Evolutionary conservation across 805 yeast species (phyloP), one percentile per base, ranked within the genome.

Genomic region (Ogataea methylovora): DNA sequence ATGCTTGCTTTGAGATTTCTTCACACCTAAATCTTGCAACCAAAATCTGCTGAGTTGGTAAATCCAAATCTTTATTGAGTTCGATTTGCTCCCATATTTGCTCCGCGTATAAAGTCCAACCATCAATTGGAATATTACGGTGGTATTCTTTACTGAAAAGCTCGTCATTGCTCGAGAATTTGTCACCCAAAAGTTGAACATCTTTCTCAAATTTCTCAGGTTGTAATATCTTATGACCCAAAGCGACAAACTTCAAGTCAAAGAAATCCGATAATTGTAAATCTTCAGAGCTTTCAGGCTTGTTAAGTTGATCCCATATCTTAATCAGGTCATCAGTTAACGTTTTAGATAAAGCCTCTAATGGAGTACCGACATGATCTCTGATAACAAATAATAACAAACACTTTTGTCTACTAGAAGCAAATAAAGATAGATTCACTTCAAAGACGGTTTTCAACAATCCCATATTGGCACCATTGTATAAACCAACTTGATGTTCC

Each of bases 401-500:
- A 27, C 84, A 79, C 48, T 81, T 65, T 40, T 57, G 54, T 26
- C 63, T 67, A 29, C 73, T 67, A 34, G 73, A 65, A 32, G 88
- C 90, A 57, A 92, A 92, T 24, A 92, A 64, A 2, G 92, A 73
- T 44, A 92, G 63, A 56, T 92, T 90, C 22, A 92, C 98, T 53
- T 92, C 98, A 60, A 92, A 87, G 4, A 92, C 98, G 0, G 98
- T 92, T 53, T 88, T 88, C 45, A 92, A 67, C 29, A 92, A 63
- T 2, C 92, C 97, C 95, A 92, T 83, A 52, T 92, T 92, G 17
- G 97, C 97, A 34, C 98, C 98, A 56, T 90, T 97, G 53, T 92
- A 92, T 28, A 92, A 67, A 8, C 98, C 98, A 37, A 92, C 87
- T 59, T 92, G 98, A 47, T 85, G 83, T 56, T 92, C 98, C 97